Percentiles rank a stretch among this genome's conserved stretches.
These are phyloP conservation scores for Cicer chorassanicum DNA, from an alignment of 306 rosid species.

Conservation along the genomic window DNA sequence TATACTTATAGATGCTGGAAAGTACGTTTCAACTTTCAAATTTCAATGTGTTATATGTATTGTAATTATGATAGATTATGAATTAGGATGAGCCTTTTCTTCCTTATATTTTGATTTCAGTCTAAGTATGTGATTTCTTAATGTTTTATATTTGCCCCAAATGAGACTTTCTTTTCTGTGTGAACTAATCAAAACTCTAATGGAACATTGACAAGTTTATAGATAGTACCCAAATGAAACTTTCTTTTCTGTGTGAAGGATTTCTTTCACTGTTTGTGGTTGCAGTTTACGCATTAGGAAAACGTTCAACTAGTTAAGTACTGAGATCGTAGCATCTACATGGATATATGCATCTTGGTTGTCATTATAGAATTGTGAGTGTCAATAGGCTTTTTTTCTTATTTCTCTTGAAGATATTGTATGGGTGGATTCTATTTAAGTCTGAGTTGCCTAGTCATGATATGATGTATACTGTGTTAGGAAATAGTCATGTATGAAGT, in stretches of 20 bases:
- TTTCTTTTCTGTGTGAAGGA: too few species aligned
- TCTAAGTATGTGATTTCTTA: constrained; percentile 25
- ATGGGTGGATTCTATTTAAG: constrained; percentile 13
- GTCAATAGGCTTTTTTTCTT: constrained; percentile 3
- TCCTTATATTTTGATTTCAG: constrained; percentile 27
- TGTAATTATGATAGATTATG: constrained; percentile 7
- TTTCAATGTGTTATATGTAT: background rate
- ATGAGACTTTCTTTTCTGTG: background rate
- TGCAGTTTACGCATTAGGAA: constrained; percentile 13
- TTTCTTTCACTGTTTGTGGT: constrained; percentile 24
- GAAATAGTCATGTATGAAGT: constrained; percentile 28
- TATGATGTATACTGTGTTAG: background rate
- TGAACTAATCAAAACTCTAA: background rate
- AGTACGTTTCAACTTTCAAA: constrained; percentile 58
- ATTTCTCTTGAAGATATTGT: constrained; percentile 12
- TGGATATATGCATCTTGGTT: constrained; percentile 17
- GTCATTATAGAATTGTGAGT: background rate
- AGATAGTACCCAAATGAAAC: too few species aligned
- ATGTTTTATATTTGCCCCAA: constrained; percentile 27
- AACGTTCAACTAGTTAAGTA: constrained; percentile 2
- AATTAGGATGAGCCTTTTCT: constrained; percentile 25
- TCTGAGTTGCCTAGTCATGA: constrained; percentile 12
- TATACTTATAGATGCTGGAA: constrained; percentile 90
- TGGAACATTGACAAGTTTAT: background rate
- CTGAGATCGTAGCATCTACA: constrained; percentile 16